Conservation (phyloP, 1,284 basidiomycete species). For the Irpex sp. region DNA sequence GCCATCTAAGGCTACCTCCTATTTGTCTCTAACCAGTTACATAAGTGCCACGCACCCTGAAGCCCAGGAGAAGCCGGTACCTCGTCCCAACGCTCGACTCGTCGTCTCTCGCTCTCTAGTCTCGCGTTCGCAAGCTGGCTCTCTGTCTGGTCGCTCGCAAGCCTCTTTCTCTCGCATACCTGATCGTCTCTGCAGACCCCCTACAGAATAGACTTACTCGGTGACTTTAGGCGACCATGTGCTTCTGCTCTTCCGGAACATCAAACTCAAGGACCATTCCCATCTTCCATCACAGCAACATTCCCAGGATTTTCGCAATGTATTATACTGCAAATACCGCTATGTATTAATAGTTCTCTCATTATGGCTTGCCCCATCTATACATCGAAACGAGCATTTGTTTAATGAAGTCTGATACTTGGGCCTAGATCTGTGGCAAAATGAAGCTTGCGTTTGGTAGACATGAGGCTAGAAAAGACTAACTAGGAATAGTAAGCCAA, state of each 20-base stretch:
- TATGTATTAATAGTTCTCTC: not conserved
- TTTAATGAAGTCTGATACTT: not conserved
- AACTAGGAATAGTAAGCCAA: not conserved
- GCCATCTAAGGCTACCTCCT: not conserved
- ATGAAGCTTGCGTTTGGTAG: not conserved
- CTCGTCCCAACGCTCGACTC: not conserved
- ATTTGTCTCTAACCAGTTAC: not conserved
- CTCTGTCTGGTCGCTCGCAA: not conserved
- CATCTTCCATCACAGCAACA: not conserved
- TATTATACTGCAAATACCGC: not conserved
- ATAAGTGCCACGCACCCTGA: not conserved
- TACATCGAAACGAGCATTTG: no score
- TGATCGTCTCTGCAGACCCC: constrained; percentile 14
- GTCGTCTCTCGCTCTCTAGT: constrained; percentile 1
- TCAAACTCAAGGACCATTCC: not conserved
- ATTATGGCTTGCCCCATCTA: no score
- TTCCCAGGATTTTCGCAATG: not conserved
- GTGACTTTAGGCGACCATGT: not conserved
- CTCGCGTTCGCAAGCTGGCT: not conserved
- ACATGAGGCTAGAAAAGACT: not conserved
- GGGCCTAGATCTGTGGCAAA: not conserved
- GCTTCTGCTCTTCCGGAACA: not conserved
- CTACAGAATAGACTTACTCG: not conserved
- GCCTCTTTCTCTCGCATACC: constrained; percentile 21
- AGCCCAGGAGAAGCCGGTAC: not conserved